Conservation (phyloP, 495 filamentous ascomycete species). For the Xanthoparmelia taractica region DNA sequence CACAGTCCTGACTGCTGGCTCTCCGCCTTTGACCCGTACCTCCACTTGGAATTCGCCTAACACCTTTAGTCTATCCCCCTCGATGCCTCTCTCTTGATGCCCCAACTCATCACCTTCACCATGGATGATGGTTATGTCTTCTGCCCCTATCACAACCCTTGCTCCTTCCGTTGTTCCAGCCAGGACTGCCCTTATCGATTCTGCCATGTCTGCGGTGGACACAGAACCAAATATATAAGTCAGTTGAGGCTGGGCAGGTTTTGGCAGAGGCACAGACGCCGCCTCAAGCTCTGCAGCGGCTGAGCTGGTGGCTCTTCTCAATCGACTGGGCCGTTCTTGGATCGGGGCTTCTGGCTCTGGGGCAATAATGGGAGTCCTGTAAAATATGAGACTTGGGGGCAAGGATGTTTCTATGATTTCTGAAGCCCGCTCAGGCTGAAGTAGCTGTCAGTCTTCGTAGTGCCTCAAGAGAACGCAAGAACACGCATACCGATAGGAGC, state of each 20-base stretch:
- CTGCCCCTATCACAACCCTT: slow-evolving; percentile 42
- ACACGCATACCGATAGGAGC: slow-evolving; percentile 28
- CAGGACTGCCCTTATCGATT: slow-evolving; percentile 41
- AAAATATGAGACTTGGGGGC: slow-evolving; percentile 45
- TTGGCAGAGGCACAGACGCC: slow-evolving; percentile 24
- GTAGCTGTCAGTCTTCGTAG: slow-evolving; percentile 8
- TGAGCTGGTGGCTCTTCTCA: slow-evolving; percentile 26
- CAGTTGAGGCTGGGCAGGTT: slow-evolving; percentile 22
- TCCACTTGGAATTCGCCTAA: slow-evolving; percentile 49
- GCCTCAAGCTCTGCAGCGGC: slow-evolving; percentile 24
- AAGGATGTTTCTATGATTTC: slow-evolving; percentile 43
- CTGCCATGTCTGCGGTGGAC: slow-evolving; percentile 44
- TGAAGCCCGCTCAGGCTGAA: slow-evolving; percentile 40
- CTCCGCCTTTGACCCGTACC: slow-evolving; percentile 44
- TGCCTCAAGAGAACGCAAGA: neutral
- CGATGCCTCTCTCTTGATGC: slow-evolving; percentile 11
- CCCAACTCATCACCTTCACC: slow-evolving; percentile 24
- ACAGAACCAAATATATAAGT: slow-evolving; percentile 51
- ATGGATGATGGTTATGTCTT: slow-evolving; percentile 45
- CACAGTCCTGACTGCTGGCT: slow-evolving; percentile 39
- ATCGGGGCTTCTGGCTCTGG: slow-evolving; percentile 21
- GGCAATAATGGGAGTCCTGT: slow-evolving; percentile 33
- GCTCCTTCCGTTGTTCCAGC: slow-evolving; percentile 41
- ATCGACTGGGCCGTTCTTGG: slow-evolving; percentile 27
- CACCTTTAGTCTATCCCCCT: slow-evolving; percentile 43